These are phyloP conservation scores for Fusarium duplospermum DNA, from an alignment of 2,329 filamentous ascomycete genomes.

Conservation along the genomic window DNA sequence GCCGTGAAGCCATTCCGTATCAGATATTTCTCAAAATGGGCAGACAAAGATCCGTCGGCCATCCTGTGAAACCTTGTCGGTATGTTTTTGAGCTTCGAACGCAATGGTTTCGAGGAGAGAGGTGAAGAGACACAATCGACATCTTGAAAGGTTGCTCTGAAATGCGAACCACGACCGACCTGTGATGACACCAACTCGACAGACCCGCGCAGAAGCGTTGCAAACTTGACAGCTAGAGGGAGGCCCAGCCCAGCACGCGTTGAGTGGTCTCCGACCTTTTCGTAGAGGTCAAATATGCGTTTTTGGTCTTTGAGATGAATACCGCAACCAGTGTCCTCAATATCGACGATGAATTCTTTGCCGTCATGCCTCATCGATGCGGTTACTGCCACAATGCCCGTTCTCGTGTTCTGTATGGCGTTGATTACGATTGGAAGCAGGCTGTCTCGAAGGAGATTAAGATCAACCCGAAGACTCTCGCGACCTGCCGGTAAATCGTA, in stretches of 20 bases:
- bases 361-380: constrained; percentile 46
- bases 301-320: constrained; percentile 50
- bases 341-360: constrained; percentile 50
- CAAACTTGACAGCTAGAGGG: constrained; percentile 55
- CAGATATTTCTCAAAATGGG: constrained; percentile 17
- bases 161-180: constrained; percentile 53
- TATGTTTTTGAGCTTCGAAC: neutral
- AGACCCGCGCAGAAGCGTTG: constrained; percentile 52
- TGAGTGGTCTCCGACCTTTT: constrained; percentile 53
- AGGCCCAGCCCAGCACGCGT: constrained; percentile 56
- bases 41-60: neutral
- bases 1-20: neutral
- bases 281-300: constrained; percentile 57
- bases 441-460: constrained; percentile 55
- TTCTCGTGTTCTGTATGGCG: constrained; percentile 53
- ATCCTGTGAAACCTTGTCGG: constrained; percentile 19
- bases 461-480: constrained; percentile 50
- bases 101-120: neutral
- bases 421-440: constrained; percentile 56
- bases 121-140: constrained; percentile 1
- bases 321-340: constrained; percentile 56
- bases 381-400: constrained; percentile 51
- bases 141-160: constrained; percentile 42
- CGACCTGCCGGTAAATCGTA: constrained; percentile 26
- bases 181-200: constrained; percentile 52